Evolutionary conservation across 2,329 filamentous ascomycete genomes (phyloP).

Genomic region (Exophiala sideris): DNA sequence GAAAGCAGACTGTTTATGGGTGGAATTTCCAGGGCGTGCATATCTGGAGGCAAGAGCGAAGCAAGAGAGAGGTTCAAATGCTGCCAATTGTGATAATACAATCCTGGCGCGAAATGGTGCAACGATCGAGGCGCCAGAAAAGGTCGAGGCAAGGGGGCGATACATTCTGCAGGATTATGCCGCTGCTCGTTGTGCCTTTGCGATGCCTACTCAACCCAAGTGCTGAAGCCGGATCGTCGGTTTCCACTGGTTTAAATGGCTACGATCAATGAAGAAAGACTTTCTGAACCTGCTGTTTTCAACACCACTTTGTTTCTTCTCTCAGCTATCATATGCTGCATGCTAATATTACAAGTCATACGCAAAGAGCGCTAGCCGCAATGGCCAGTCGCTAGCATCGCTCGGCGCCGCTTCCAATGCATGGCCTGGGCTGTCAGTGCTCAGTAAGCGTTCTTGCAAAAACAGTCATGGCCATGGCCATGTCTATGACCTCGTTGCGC

Average conservation of each 20-base stretch:
- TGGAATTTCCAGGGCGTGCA: not conserved
- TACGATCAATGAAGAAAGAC: conserved; percentile 5
- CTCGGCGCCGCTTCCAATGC: too few relatives aligned
- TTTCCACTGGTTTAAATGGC: not conserved
- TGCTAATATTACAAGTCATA: not conserved
- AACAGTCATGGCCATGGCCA: too few relatives aligned
- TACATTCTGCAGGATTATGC: too few relatives aligned
- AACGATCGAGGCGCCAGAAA: too few relatives aligned
- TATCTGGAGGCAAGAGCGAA: not conserved
- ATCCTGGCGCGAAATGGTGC: too few relatives aligned
- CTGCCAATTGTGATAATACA: too few relatives aligned
- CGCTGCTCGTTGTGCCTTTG: not conserved
- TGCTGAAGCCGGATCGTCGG: too few relatives aligned
- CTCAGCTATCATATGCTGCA: not conserved
- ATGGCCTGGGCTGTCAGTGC: too few relatives aligned
- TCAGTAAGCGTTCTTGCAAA: too few relatives aligned
- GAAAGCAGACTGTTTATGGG: not conserved
- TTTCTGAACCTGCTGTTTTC: not conserved
- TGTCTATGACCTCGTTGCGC: not conserved
- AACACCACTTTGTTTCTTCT: not conserved
- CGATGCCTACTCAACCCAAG: not conserved
- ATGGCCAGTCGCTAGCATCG: too few relatives aligned
- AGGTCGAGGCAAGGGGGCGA: too few relatives aligned
- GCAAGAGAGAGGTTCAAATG: not conserved
- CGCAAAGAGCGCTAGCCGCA: too few relatives aligned